Evolutionary conservation across 2,329 filamentous ascomycete species (phyloP), one percentile per base, ranked within the genome.

Genomic region (Diaporthe longicolla): DNA sequence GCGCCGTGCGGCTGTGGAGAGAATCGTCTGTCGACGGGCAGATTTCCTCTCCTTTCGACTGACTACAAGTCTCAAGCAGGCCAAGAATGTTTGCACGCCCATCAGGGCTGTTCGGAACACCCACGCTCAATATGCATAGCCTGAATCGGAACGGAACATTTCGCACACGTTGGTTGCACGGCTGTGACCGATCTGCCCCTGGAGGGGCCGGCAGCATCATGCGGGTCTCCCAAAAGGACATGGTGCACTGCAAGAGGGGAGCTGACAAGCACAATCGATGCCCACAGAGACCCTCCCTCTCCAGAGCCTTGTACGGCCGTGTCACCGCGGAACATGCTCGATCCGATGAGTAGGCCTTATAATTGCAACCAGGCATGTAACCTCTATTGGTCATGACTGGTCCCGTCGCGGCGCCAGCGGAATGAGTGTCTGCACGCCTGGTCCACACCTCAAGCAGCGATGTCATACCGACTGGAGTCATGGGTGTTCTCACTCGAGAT

Each of bases 191-290:
- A 66, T 50, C 29, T 66, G 26, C 40, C 59, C 26, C 59, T 63
- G 37, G 24, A 63, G 59, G 45, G 9, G 40, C 55, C 19, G 54
- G 55, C 40, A 58, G 29, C 26, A 59, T 24, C 69, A 71, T 71
- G 69, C 69, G 45, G 45, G 55, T 26, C 69, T 54, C 69, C 69
- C 55, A 71, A 61, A 61, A 71, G 24, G 68, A 57, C 55, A 29
- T 59, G 43, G 68, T 59, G 68, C 55, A 29, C 21, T 59, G 68
- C 68, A 71, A 26, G 68, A 50, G 24, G 43, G 57, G 45, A 71
- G 69, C 69, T 71, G 69, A 61, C 40, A 24, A 17, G 29, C 45
- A 29, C 29, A 10, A 19, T 43, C 17, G 24, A 58, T 58, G 55
- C 29, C 48, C 45, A 45, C 57, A 29, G 26, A 48, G 55, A 26